These are phyloP conservation scores for Guadua angustifolia DNA, from an alignment of 176 grass and related monocot genomes.

Conservation along the genomic window DNA sequence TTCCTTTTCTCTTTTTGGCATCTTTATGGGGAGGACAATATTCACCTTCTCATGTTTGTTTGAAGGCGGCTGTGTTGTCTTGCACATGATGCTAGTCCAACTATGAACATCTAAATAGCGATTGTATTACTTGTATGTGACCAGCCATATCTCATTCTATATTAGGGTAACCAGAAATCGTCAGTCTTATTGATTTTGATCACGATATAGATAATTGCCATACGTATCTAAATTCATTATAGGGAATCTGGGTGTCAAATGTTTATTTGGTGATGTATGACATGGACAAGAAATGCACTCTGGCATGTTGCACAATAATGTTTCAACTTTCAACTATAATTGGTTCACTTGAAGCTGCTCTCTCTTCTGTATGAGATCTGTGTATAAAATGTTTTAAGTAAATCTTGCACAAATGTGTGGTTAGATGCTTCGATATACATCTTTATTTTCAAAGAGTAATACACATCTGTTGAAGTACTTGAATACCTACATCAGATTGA, in stretches of 20 bases:
- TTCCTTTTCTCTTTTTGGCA: slow-evolving; percentile 8
- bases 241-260: neutral
- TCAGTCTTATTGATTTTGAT: neutral
- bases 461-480: neutral
- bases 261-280: neutral
- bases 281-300: neutral
- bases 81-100: neutral
- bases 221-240: neutral
- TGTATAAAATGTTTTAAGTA: neutral
- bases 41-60: neutral
- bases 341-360: neutral
- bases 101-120: neutral
- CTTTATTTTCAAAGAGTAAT: neutral
- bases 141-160: neutral
- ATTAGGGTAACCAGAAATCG: neutral
- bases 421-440: neutral
- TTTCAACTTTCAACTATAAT: too few species aligned
- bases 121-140: neutral
- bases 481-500: neutral
- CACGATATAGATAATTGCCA: neutral
- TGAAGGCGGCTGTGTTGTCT: neutral
- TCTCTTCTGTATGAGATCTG: neutral
- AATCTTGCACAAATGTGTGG: neutral
- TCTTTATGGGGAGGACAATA: slow-evolving; percentile 24
- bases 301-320: neutral